Evolutionary conservation across 2,329 filamentous ascomycete species (phyloP), one percentile per base, ranked within the genome.

Genomic region (Arthroderma sp.): DNA sequence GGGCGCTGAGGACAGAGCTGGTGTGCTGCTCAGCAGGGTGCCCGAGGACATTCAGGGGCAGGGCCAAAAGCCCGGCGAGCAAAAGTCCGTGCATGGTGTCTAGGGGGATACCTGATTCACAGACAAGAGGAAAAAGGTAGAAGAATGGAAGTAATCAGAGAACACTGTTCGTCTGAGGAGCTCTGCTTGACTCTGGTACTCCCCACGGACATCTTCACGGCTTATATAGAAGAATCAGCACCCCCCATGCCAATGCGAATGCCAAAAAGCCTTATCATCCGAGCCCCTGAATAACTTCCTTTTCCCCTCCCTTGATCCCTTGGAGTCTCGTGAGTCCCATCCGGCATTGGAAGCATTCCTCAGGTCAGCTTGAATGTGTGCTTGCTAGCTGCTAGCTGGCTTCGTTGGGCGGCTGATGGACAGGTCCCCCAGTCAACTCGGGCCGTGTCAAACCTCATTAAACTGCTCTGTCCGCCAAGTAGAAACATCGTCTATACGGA

Each of bases 61-160:
- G 54, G 25, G 54, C 54, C 37, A 55, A 9, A 44, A 55, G 39
- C n/a, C 54, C 54, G 39, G 54, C 54, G 8, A 55, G 54, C 39
- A 41, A 44, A 19, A 55, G 54, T n/a, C 39, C 39, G 38, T 55
- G 54, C 54, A 55, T 55, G 39, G 21, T 55, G 38, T 15, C 23
- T 19, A 4, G 19, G 17, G 6, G 51, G 19, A 33, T 54, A 51
- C 44, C 44, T 9, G 44, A 31, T 33, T 51, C 44, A 33, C 44
- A 25, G 25, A 25, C 25, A 33, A 17, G 25, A n/a, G 33, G n/a
- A 11, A 44, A 33, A 33, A 9, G 44, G 25, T 31, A 33, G 44
- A 33, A 51, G 28, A 25, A 9, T 33, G 13, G 13, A 51, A 9
- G 25, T 19, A 13, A 17, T 51, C 44, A 51, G 44, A 51, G 44